Conservation (phyloP, 2,329 filamentous ascomycete species). For the Drechslera avenae region DNA sequence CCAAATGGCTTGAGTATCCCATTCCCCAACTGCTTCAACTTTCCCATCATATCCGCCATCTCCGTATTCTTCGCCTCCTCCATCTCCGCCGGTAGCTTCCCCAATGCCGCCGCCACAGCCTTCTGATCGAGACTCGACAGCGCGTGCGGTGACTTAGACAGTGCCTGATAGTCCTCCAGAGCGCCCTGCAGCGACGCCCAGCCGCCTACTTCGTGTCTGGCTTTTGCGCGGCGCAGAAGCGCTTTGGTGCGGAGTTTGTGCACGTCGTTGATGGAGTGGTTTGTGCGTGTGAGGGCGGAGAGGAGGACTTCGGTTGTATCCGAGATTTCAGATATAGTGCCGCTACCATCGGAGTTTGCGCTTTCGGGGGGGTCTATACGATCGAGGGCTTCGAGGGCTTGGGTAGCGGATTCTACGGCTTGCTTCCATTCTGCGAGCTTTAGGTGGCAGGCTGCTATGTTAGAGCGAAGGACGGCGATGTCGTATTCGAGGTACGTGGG, state of each 20-base stretch:
- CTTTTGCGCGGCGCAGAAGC: conserved; percentile 77
- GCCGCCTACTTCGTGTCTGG: conserved; percentile 70
- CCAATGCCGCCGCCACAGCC: conserved; percentile 70
- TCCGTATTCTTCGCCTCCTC: conserved; percentile 84
- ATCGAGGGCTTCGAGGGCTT: conserved; percentile 74
- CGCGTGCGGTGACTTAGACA: conserved; percentile 62
- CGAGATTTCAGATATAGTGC: conserved; percentile 65
- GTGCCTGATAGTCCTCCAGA: conserved; percentile 76
- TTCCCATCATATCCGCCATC: conserved; percentile 96
- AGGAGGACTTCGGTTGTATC: conserved; percentile 50
- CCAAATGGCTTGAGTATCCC: conserved; percentile 92
- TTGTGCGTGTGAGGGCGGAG: conserved; percentile 37
- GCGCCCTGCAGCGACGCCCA: conserved; percentile 83
- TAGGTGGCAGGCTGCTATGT: conserved; percentile 86
- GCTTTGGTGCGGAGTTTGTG: conserved; percentile 81
- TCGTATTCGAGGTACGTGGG: conserved; percentile 89
- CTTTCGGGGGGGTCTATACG: conserved; percentile 58
- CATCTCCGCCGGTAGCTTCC: conserved; percentile 68
- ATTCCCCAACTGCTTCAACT: conserved; percentile 90
- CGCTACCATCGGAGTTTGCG: conserved; percentile 54
- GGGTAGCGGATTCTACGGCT: conserved; percentile 73
- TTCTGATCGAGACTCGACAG: conserved; percentile 69
- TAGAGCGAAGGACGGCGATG: conserved; percentile 82
- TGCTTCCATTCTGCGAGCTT: conserved; percentile 87
- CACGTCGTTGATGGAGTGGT: conserved; percentile 62